phyloP scores from a whole-genome alignment of 257 asterid genomes.

The Scutellaria minor region DNA sequence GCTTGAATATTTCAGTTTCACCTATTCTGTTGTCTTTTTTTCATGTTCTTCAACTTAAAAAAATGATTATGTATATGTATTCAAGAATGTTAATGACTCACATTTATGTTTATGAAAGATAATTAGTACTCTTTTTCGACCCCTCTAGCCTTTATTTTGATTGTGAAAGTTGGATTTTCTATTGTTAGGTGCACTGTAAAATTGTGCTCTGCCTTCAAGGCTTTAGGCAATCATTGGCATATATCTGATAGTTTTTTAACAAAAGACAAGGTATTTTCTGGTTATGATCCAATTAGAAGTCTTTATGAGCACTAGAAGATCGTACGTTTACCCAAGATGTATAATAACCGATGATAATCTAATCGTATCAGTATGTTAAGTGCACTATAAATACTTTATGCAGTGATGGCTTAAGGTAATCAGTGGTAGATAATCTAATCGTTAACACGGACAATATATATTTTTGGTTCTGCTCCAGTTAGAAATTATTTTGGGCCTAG shows the following conservation, averaged over 20 bases:
- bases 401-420: slow-evolving; percentile 8
- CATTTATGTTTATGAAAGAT: slow-evolving; percentile 3
- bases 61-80: neutral
- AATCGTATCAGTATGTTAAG: neutral
- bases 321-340: neutral
- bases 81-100: neutral
- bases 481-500: slow-evolving; percentile 11
- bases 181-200: slow-evolving; percentile 9
- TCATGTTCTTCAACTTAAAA: slow-evolving; percentile 1
- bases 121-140: neutral
- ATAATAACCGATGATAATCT: neutral
- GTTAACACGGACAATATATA: neutral
- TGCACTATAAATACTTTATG: neutral
- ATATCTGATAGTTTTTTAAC: slow-evolving; percentile 11
- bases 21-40: neutral
- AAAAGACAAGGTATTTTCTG: slow-evolving; percentile 1
- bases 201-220: neutral
- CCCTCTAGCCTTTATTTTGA: slow-evolving; percentile 1
- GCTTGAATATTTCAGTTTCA: slow-evolving; percentile 9
- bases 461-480: slow-evolving; percentile 15
- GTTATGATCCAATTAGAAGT: slow-evolving; percentile 18
- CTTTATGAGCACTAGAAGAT: slow-evolving; percentile 1
- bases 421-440: slow-evolving; percentile 13
- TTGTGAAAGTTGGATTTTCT: slow-evolving; percentile 22
- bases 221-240: slow-evolving; percentile 15